Conservation (phyloP, 208 protist species). For the Leishmania lainsoni region DNA sequence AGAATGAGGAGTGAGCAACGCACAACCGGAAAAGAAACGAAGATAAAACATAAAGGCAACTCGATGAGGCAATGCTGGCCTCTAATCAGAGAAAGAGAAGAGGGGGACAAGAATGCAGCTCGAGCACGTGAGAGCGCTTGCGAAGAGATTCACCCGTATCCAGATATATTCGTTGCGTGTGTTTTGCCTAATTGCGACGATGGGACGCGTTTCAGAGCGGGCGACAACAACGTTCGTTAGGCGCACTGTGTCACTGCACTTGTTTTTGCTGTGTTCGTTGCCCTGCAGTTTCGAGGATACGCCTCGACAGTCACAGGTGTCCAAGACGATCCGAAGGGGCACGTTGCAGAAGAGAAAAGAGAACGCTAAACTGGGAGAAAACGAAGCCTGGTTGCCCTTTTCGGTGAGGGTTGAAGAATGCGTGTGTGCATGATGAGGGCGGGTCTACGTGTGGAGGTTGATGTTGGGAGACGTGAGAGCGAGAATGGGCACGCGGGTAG, state of each 20-base stretch:
- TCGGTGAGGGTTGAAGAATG: neutral
- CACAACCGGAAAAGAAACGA: neutral
- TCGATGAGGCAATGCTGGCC: neutral
- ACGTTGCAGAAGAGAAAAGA: neutral
- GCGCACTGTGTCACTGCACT: neutral
- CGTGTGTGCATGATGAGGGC: neutral
- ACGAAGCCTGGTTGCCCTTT: neutral
- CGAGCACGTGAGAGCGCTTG: neutral
- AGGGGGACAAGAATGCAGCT: neutral
- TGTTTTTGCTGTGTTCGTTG: neutral
- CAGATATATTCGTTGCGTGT: neutral
- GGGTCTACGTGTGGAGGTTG: neutral
- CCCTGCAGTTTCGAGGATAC: neutral
- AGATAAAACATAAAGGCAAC: neutral
- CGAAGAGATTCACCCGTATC: neutral
- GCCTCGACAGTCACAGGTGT: neutral
- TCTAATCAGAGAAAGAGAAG: neutral
- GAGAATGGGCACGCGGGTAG: neutral
- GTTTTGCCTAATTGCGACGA: neutral
- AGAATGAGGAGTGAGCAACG: neutral
- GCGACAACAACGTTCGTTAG: neutral
- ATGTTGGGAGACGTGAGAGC: neutral
- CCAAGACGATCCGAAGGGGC: neutral
- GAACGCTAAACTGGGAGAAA: neutral
- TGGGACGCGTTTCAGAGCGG: neutral